These are phyloP conservation scores for Macadamia integrifolia DNA, from an alignment of 164 flowering plant genomes.

Conservation along the genomic window DNA sequence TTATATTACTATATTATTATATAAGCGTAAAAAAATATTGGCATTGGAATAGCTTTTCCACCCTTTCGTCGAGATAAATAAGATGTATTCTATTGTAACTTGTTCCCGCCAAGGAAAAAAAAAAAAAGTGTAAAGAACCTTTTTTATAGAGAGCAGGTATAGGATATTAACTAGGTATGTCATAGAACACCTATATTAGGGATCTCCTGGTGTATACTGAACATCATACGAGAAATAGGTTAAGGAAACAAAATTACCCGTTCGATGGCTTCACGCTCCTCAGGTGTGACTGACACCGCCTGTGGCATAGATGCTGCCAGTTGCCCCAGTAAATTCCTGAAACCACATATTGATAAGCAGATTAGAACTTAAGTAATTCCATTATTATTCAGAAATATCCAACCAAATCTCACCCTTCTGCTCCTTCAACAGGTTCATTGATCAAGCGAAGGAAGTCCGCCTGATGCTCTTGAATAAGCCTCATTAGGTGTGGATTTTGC, in stretches of 20 bases:
- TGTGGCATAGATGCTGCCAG: slow-evolving; percentile 29
- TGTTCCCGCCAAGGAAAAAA: no score
- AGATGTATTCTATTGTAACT: no score
- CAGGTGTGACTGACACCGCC: slow-evolving; percentile 57
- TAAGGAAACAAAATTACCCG: slow-evolving; percentile 43
- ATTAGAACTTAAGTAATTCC: neutral
- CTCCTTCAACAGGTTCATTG: slow-evolving; percentile 70
- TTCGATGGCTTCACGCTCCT: slow-evolving; percentile 74
- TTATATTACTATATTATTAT: no score
- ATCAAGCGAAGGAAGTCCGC: slow-evolving; percentile 69
- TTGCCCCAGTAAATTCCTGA: slow-evolving; percentile 47
- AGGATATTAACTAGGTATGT: no score
- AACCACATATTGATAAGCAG: neutral
- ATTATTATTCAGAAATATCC: neutral
- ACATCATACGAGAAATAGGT: no score
- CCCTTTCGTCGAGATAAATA: no score
- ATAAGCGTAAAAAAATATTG: no score
- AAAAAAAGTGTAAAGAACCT: no score
- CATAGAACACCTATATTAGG: no score
- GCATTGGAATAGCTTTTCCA: no score
- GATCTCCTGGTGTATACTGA: no score
- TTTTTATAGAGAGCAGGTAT: no score
- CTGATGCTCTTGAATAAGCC: slow-evolving; percentile 80
- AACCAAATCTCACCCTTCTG: slow-evolving; percentile 39
- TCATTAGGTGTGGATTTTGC: slow-evolving; percentile 73